Evolutionary conservation across 176 grass and related monocot species (phyloP).

Genomic region (Aechmea fasciata): DNA sequence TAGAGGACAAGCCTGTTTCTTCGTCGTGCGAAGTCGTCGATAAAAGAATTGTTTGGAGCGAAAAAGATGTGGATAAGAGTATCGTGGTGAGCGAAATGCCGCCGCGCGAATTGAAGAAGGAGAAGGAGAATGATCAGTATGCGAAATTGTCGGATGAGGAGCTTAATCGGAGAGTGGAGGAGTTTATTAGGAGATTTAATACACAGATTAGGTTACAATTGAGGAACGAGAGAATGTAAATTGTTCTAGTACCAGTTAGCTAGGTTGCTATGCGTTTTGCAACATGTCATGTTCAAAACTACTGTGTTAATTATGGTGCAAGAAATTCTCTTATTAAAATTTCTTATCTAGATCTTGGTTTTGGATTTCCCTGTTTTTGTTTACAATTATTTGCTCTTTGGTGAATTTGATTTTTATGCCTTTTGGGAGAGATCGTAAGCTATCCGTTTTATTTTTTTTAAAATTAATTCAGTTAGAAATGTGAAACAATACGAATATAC

Average conservation of each 20-base stretch:
- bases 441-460: too few relatives aligned
- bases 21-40: background rate
- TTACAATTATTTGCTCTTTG: too few relatives aligned
- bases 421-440: too few relatives aligned
- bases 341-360: too few relatives aligned
- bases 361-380: too few relatives aligned
- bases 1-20: background rate
- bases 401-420: too few relatives aligned
- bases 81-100: background rate
- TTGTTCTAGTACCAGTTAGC: background rate
- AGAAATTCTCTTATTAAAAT: background rate
- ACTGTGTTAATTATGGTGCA: background rate
- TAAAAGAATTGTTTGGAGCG: background rate
- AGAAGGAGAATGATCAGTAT: conserved; percentile 30
- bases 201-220: conserved; percentile 41
- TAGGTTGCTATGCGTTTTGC: background rate
- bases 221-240: background rate
- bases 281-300: background rate
- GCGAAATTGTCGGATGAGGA: conserved; percentile 64
- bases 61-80: background rate
- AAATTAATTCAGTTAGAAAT: too few relatives aligned
- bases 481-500: too few relatives aligned
- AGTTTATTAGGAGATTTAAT: conserved; percentile 80
- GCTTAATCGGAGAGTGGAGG: conserved; percentile 72
- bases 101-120: background rate